Evolutionary conservation across 1,284 basidiomycete genomes (phyloP).

Genomic region (Ustilago xerochloae): DNA sequence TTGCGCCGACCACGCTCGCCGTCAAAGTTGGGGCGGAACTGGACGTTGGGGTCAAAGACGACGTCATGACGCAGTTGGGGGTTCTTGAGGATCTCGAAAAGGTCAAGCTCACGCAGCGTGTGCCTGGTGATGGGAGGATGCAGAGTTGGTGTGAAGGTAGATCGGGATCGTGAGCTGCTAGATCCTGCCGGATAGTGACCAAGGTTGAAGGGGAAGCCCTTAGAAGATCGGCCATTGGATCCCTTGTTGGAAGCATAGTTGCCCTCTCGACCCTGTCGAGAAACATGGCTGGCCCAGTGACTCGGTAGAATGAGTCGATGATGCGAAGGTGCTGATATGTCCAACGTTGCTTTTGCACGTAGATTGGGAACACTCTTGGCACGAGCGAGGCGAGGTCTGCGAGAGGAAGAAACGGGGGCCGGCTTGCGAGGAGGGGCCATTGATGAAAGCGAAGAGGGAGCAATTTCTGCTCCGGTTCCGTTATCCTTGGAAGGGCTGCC

Average conservation of each 20-base stretch:
- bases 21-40: slow-evolving; percentile 69
- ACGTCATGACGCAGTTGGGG: slow-evolving; percentile 92
- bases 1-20: slow-evolving; percentile 75
- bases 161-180: slow-evolving; percentile 29
- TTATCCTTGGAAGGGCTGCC: background rate
- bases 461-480: background rate
- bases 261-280: slow-evolving; percentile 24
- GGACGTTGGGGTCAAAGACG: slow-evolving; percentile 75
- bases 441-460: slow-evolving; percentile 5
- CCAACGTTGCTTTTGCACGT: slow-evolving; percentile 43
- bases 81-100: slow-evolving; percentile 85
- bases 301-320: slow-evolving; percentile 45
- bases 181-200: slow-evolving; percentile 13
- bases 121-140: slow-evolving; percentile 83
- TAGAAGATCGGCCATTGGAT: slow-evolving; percentile 7
- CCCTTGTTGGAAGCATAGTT: background rate
- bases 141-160: slow-evolving; percentile 72
- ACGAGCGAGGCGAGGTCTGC: slow-evolving; percentile 32
- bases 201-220: slow-evolving; percentile 17
- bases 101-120: slow-evolving; percentile 84
- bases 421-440: slow-evolving; percentile 23
- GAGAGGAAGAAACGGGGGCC: slow-evolving; percentile 12
- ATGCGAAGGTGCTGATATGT: slow-evolving; percentile 26
- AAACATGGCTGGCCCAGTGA: slow-evolving; percentile 37
- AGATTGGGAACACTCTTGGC: slow-evolving; percentile 52